Evolutionary conservation across 2,329 filamentous ascomycete species (phyloP).

Genomic region (Fusarium penzigii): DNA sequence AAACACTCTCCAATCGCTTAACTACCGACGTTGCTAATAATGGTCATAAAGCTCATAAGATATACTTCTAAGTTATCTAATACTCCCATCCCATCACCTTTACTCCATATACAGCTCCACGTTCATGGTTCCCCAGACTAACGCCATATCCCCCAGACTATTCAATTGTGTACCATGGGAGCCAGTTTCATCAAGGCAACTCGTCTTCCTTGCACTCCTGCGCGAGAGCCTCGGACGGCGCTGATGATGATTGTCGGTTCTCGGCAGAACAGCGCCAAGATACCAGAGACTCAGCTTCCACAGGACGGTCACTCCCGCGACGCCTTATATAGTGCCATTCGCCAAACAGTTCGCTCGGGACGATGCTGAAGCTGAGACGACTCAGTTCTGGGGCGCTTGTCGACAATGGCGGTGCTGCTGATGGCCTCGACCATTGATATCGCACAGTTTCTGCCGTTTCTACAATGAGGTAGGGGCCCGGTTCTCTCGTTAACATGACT

Average conservation of each 20-base stretch:
- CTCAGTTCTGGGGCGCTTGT: neutral
- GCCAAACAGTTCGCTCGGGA: slow-evolving; percentile 11
- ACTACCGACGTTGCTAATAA: neutral
- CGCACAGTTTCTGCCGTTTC: slow-evolving; percentile 32
- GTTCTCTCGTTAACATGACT: slow-evolving; percentile 38
- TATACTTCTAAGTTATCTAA: neutral
- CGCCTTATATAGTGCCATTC: slow-evolving; percentile 21
- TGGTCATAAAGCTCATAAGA: neutral
- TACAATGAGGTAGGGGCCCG: slow-evolving; percentile 35
- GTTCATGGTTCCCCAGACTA: neutral
- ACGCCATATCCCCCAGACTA: neutral
- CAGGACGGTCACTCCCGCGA: slow-evolving; percentile 1
- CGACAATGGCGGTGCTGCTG: slow-evolving; percentile 7
- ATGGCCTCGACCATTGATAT: slow-evolving; percentile 9
- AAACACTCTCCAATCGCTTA: neutral
- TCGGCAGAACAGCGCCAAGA: neutral
- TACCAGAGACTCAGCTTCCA: neutral
- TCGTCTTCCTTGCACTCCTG: no score
- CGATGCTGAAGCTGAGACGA: slow-evolving; percentile 10
- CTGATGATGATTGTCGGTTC: neutral
- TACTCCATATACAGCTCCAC: neutral
- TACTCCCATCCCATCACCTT: neutral
- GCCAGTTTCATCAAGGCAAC: neutral
- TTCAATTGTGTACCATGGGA: neutral
- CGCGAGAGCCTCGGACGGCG: no score